Conservation (phyloP, 768 basidiomycete species). For the Leccinum obscurum region DNA sequence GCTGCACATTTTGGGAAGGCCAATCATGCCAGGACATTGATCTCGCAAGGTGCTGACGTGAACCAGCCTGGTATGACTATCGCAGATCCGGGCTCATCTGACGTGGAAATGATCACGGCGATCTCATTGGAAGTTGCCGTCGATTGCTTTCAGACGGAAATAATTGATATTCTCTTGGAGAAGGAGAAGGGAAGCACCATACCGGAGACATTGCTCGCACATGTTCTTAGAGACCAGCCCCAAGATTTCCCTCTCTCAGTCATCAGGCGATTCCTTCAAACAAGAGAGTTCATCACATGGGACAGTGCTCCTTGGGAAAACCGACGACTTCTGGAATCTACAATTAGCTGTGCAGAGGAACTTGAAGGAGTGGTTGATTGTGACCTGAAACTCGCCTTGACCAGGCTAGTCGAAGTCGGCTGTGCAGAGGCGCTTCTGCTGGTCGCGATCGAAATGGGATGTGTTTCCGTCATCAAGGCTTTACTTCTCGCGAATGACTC, state of each 20-base stretch:
- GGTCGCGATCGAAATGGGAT: constrained; percentile 9
- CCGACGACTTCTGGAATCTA: neutral
- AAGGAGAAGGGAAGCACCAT: neutral
- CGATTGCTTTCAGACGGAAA: too few relatives aligned
- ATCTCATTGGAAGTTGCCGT: too few relatives aligned
- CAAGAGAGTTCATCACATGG: neutral
- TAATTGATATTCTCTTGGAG: too few relatives aligned
- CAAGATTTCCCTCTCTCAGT: constrained; percentile 1
- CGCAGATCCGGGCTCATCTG: too few relatives aligned
- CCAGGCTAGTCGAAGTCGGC: constrained; percentile 1
- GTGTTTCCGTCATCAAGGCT: neutral
- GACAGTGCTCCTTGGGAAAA: neutral
- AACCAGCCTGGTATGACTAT: too few relatives aligned
- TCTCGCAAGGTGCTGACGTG: too few relatives aligned
- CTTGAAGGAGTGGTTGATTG: neutral
- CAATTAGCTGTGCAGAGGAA: neutral
- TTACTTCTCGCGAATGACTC: neutral
- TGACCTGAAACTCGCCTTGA: neutral
- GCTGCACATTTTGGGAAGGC: too few relatives aligned
- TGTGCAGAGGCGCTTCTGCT: constrained; percentile 6
- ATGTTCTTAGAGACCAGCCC: neutral
- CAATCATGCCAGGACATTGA: too few relatives aligned
- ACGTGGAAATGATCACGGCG: too few relatives aligned
- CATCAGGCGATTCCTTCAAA: constrained; percentile 1
- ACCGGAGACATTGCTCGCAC: neutral